Evolutionary conservation across 805 yeast genomes (phyloP).

Genomic region (Cyberlindnera sargentensis): DNA sequence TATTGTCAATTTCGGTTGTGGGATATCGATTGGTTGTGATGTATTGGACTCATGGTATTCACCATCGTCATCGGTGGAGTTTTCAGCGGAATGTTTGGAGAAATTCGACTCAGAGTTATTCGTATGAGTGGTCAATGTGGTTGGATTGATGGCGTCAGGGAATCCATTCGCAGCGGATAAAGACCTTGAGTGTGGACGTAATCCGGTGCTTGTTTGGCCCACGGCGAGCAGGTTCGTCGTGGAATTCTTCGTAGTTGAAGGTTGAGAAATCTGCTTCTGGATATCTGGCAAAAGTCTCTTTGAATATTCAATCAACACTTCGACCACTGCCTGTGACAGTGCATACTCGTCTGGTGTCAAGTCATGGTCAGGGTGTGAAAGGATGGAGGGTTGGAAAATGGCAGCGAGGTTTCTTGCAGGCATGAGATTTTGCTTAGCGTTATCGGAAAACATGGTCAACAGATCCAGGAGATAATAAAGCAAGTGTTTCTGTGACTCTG

Average conservation of each 20-base stretch:
- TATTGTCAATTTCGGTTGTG: constrained; percentile 1
- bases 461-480: constrained; percentile 82
- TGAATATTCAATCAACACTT: constrained; percentile 82
- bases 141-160: constrained; percentile 27
- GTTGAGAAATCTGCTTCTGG: constrained; percentile 20
- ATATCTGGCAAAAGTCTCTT: constrained; percentile 63
- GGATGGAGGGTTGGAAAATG: constrained; percentile 92
- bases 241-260: constrained; percentile 12
- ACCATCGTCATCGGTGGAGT: constrained; percentile 5
- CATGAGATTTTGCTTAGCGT: constrained; percentile 78
- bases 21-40: constrained; percentile 8
- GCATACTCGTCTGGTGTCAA: constrained; percentile 90
- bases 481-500: constrained; percentile 73
- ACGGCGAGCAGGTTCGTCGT: constrained; percentile 12
- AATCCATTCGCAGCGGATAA: constrained; percentile 40
- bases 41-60: constrained; percentile 1
- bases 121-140: constrained; percentile 2
- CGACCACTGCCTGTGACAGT: constrained; percentile 76
- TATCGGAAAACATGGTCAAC: constrained; percentile 75
- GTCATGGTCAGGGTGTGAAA: constrained; percentile 90
- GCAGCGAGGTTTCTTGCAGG: constrained; percentile 91
- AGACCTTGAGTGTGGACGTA: constrained; percentile 33
- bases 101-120: constrained; percentile 7
- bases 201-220: constrained; percentile 4
- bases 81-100: constrained; percentile 4